Evolutionary conservation across 805 yeast species (phyloP).

Genomic region (Saccharomycopsis vini): DNA sequence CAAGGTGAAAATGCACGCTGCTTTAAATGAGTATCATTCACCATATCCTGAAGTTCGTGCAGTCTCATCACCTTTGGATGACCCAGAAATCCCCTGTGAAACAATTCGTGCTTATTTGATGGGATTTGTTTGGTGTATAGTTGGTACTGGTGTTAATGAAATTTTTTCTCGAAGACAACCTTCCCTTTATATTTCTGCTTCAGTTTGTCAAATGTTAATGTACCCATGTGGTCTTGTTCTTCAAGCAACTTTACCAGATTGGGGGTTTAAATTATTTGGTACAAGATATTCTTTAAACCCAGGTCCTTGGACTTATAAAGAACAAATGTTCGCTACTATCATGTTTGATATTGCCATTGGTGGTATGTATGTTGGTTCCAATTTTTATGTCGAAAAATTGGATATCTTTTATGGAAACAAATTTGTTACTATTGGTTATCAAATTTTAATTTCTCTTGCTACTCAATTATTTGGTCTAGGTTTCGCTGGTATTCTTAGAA

Average conservation of each 20-base stretch:
- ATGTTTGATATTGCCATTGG: conserved; percentile 31
- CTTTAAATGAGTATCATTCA: conserved; percentile 34
- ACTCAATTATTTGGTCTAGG: conserved; percentile 61
- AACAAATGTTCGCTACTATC: conserved; percentile 55
- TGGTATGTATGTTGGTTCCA: conserved; percentile 29
- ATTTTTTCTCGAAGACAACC: conserved; percentile 51
- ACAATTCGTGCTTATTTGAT: conserved; percentile 35
- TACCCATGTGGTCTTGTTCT: conserved; percentile 37
- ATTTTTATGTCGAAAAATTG: conserved; percentile 29
- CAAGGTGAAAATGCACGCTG: conserved; percentile 28
- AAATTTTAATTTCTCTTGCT: conserved; percentile 41
- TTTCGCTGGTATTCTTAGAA: conserved; percentile 55
- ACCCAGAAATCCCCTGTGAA: conserved; percentile 39
- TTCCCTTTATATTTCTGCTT: conserved; percentile 33
- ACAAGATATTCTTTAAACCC: conserved; percentile 41
- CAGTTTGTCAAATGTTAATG: conserved; percentile 39
- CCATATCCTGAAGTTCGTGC: conserved; percentile 66
- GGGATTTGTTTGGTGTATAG: conserved; percentile 37
- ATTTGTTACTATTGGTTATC: conserved; percentile 39
- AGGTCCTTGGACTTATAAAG: conserved; percentile 57
- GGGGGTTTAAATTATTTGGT: conserved; percentile 32
- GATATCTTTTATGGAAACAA: conserved; percentile 24
- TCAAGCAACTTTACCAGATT: conserved; percentile 37
- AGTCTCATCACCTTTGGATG: conserved; percentile 45
- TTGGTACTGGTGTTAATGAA: conserved; percentile 48